Percentiles rank a stretch among this genome's conserved stretches.
Evolutionary conservation across 306 rosid species (phyloP).

Genomic region (Gastrolobium bilobum): DNA sequence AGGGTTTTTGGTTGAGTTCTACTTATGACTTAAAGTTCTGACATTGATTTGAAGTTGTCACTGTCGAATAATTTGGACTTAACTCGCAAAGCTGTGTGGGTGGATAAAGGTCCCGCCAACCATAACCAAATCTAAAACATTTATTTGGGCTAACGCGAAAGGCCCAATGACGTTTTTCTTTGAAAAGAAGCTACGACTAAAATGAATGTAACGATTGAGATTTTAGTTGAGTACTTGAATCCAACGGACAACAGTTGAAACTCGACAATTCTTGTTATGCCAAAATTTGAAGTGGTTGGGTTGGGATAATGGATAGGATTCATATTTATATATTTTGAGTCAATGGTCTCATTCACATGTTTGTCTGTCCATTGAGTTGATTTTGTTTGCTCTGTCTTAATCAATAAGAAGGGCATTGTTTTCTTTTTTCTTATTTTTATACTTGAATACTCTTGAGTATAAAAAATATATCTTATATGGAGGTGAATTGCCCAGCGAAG

Average conservation of each 20-base stretch:
- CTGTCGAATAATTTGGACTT: background rate
- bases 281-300: conserved; percentile 40
- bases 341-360: conserved; percentile 30
- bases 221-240: conserved; percentile 4
- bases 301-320: background rate
- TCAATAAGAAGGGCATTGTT: background rate
- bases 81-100: background rate
- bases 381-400: conserved; percentile 33
- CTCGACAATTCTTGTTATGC: background rate
- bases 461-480: background rate
- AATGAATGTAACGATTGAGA: conserved; percentile 7
- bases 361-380: background rate
- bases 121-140: background rate
- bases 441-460: no score
- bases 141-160: conserved; percentile 14
- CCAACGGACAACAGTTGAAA: conserved; percentile 24
- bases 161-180: conserved; percentile 4
- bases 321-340: background rate
- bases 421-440: background rate
- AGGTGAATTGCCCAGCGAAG: background rate
- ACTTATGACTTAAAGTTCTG: background rate
- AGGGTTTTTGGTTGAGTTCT: background rate
- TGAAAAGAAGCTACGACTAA: no score
- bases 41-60: background rate
- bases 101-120: background rate